Conservation (phyloP, 169 alveolate species). For the Plasmodium gonderi region DNA sequence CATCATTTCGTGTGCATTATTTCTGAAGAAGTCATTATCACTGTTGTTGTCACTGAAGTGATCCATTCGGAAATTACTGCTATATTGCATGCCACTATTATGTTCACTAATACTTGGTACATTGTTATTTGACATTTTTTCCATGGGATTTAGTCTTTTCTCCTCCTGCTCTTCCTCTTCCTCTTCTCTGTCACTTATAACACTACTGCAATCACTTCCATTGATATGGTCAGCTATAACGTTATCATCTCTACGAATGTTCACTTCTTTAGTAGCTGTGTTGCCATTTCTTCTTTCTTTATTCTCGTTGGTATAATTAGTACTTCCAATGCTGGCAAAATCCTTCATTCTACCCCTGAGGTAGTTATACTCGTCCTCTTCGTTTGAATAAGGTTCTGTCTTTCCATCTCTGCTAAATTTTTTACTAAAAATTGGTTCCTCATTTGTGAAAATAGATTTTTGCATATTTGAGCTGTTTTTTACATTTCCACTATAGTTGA, state of each 20-base stretch:
- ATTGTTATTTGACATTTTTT: neutral
- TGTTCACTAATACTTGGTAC: neutral
- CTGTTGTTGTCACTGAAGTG: neutral
- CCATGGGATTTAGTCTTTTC: neutral
- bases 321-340: neutral
- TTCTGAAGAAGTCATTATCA: neutral
- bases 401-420: too few species aligned
- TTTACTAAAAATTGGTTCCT: too few species aligned
- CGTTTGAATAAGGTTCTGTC: too few species aligned
- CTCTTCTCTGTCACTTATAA: neutral
- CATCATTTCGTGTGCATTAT: neutral
- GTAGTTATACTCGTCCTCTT: neutral
- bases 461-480: neutral
- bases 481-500: neutral
- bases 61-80: neutral
- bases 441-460: constrained; percentile 23
- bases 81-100: neutral
- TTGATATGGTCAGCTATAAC: too few species aligned
- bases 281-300: neutral
- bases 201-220: too few species aligned
- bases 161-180: neutral
- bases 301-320: neutral
- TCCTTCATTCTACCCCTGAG: neutral
- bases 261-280: neutral
- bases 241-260: too few species aligned